phyloP scores from a whole-genome alignment of 176 grass and related monocot genomes.

The Tillandsia leiboldiana region DNA sequence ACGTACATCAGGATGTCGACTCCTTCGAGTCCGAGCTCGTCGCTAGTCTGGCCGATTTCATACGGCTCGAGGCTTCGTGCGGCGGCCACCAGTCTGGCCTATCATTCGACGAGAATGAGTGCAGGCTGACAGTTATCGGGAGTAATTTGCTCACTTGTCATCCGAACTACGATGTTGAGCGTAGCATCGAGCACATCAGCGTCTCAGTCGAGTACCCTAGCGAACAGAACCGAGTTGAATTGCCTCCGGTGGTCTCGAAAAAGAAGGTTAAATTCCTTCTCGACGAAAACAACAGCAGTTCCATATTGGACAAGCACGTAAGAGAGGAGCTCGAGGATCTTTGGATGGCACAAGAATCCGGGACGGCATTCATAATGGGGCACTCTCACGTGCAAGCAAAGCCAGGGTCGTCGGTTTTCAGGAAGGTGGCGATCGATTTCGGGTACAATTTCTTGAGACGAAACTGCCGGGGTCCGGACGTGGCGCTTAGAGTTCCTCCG shows the following conservation, averaged over 20 bases:
- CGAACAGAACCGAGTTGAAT: constrained; percentile 22
- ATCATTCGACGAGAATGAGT: constrained; percentile 29
- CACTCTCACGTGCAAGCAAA: constrained; percentile 82
- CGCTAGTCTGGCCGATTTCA: constrained; percentile 66
- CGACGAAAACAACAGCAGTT: constrained; percentile 38
- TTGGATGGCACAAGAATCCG: constrained; percentile 45
- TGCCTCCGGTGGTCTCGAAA: background rate
- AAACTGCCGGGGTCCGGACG: constrained; percentile 83
- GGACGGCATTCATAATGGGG: constrained; percentile 84
- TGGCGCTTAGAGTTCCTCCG: constrained; percentile 69
- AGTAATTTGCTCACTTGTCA: constrained; percentile 20
- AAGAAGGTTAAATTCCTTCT: constrained; percentile 76
- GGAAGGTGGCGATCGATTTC: constrained; percentile 55
- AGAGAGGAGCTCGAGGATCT: constrained; percentile 70
- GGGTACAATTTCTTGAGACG: constrained; percentile 87
- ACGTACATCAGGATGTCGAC: constrained; percentile 92
- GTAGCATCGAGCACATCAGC: constrained; percentile 26
- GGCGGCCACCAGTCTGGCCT: constrained; percentile 24
- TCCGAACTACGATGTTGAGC: constrained; percentile 32
- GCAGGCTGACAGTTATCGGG: constrained; percentile 50
- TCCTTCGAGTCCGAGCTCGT: constrained; percentile 78
- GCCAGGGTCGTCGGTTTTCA: constrained; percentile 67
- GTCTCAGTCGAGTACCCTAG: constrained; percentile 29
- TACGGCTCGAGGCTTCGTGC: constrained; percentile 43
- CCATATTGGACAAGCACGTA: constrained; percentile 34